Base-by-base conservation (phyloP, 2,329 filamentous ascomycete genomes). In the Pseudogymnoascus sp. region DNA sequence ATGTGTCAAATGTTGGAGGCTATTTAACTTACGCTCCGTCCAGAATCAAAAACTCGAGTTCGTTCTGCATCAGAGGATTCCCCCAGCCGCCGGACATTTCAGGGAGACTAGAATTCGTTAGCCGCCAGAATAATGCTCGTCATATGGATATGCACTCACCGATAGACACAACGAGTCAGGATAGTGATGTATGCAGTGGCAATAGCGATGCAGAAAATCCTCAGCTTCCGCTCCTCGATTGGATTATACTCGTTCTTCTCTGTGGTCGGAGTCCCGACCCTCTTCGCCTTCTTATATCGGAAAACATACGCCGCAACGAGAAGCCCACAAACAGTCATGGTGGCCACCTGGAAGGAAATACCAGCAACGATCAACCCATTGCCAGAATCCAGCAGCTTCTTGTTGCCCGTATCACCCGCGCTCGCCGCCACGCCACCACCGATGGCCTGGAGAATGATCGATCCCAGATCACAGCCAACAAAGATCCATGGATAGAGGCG, bases 81-180 rank as follows among this genome's bases (percentile, higher is more conserved):
- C 81, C 82, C 84, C 84, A 88, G 18, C 85, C 84, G 25, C 82
- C 82, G 1, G 81, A 80, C 82, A 87, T 85, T 71, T 87, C 84
- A 1, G 80, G 81, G 62, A 87, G 66, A 72, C 50, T 56, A 18
- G 8, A 33, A 33, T 21, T 56, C 50, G 50, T 64, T 60, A 72
- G 73, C 16, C 16, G 14, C 18, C 33, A 16, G 23, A 16, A 23
- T 5, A n/a, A 60, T 16, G 25, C 5, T 38, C 11, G n/a, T 28
- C n/a, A 5, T 14, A 11, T 25, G n/a, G 10, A 25, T n/a, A 33
- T 56, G 50, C 8, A 56, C 50, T 56, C 16, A 56, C 50, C 70
- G 61, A 40, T 71, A 71, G 4, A 70, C 42, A 44, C 69, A 70
- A 60, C 70, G 59, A 1, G 64, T 53, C 21, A 70, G 68, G 4